A percentile compares a stretch with the other conserved stretches of the same genome.
Conservation (phyloP, 805 yeast genomes). For the Candida sphagnicola region DNA sequence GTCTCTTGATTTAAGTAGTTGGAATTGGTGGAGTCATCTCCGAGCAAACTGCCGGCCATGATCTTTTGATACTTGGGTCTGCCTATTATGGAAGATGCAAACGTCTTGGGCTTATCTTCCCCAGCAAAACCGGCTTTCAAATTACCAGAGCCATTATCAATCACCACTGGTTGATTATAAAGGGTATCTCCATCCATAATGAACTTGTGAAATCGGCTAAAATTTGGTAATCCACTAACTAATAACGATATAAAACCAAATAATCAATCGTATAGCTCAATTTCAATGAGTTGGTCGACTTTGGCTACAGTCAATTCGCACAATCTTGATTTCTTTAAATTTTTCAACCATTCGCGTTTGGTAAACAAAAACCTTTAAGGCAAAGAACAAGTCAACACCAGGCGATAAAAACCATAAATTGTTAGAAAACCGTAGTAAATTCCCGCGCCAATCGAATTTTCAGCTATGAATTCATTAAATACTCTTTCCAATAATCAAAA, state of each 20-base stretch:
- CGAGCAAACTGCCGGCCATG: constrained; percentile 53
- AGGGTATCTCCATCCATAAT: constrained; percentile 14
- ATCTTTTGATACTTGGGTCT: constrained; percentile 78
- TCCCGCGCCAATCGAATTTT: neutral
- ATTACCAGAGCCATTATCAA: constrained; percentile 70
- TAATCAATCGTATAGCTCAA: neutral
- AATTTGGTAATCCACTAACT: neutral
- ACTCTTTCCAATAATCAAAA: constrained; percentile 60
- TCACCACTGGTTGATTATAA: constrained; percentile 44
- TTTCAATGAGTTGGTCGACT: neutral
- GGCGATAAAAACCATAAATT: too few relatives aligned
- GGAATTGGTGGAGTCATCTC: constrained; percentile 33
- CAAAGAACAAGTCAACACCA: too few relatives aligned
- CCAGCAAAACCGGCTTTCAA: constrained; percentile 93
- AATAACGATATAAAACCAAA: neutral
- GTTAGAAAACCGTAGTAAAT: too few relatives aligned
- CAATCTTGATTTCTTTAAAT: too few relatives aligned
- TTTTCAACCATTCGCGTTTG: too few relatives aligned
- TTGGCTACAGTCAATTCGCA: too few relatives aligned
- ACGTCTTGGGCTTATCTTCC: constrained; percentile 70
- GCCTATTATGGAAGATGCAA: constrained; percentile 68
- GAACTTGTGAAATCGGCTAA: neutral
- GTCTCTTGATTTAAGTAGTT: constrained; percentile 41
- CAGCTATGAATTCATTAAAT: constrained; percentile 25
- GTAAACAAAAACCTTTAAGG: too few relatives aligned